Conservation (phyloP, 164 flowering plant genomes). For the Protea cynaroides region DNA sequence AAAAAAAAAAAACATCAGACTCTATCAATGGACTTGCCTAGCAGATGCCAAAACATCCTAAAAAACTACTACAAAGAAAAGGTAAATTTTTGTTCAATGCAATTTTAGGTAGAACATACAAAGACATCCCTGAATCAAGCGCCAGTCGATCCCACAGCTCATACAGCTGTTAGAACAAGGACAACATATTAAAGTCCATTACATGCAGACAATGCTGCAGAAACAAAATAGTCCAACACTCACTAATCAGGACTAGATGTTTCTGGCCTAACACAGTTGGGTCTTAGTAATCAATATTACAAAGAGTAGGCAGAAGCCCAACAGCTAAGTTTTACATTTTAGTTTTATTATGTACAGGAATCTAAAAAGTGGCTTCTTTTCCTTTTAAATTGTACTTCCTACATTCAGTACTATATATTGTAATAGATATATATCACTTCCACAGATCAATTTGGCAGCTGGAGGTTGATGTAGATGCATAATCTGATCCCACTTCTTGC, state of each 20-base stretch:
- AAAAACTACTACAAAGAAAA: neutral
- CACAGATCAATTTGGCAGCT: constrained; percentile 62
- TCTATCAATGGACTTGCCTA: neutral
- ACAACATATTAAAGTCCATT: constrained; percentile 20
- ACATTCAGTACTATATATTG: constrained; percentile 22
- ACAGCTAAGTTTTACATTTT: constrained; percentile 20
- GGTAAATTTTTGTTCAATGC: neutral
- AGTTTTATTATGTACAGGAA: constrained; percentile 61
- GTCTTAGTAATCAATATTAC: constrained; percentile 8
- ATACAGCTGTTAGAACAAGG: constrained; percentile 8
- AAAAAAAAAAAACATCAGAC: no score
- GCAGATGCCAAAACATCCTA: neutral
- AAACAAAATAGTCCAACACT: constrained; percentile 10
- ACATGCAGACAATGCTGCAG: constrained; percentile 12
- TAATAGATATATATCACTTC: constrained; percentile 41
- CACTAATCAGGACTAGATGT: constrained; percentile 14
- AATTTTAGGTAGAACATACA: constrained; percentile 13
- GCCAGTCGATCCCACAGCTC: constrained; percentile 11
- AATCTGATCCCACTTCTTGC: constrained; percentile 36
- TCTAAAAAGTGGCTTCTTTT: constrained; percentile 18
- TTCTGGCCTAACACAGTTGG: constrained; percentile 12
- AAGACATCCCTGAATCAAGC: constrained; percentile 12
- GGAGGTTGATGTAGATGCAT: constrained; percentile 48
- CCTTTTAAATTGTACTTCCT: constrained; percentile 13
- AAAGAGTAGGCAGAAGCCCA: constrained; percentile 10